Evolutionary conservation across 257 asterid genomes (phyloP).

Genomic region (Gentiana macrophylla): DNA sequence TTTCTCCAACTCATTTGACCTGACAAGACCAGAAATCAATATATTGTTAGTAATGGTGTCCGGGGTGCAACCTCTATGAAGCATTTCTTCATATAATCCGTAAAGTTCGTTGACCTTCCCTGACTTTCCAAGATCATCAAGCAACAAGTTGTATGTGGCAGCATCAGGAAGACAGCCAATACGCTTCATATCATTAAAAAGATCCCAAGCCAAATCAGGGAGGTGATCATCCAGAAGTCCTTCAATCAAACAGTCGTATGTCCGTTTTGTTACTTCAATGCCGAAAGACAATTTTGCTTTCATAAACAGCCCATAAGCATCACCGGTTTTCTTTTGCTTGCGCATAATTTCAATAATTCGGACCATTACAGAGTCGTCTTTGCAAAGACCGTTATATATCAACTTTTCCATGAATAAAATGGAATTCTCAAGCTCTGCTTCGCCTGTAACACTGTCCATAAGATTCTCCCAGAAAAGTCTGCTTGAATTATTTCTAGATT

Average conservation of each 20-base stretch:
- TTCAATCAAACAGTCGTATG: conserved; percentile 49
- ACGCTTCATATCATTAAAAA: conserved; percentile 59
- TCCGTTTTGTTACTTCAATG: conserved; percentile 39
- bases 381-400: conserved; percentile 52
- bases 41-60: conserved; percentile 65
- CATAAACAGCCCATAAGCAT: conserved; percentile 47
- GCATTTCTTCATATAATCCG: conserved; percentile 67
- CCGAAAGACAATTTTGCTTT: conserved; percentile 40
- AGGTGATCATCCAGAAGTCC: conserved; percentile 71
- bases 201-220: conserved; percentile 54
- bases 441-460: conserved; percentile 50
- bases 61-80: conserved; percentile 54
- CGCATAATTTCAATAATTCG: conserved; percentile 50
- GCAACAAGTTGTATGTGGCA: conserved; percentile 67
- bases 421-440: conserved; percentile 46
- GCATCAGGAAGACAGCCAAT: conserved; percentile 55
- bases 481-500: conserved; percentile 13
- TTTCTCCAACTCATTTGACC: conserved; percentile 50
- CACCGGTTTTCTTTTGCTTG: conserved; percentile 64
- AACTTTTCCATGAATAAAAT: conserved; percentile 53
- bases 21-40: conserved; percentile 77
- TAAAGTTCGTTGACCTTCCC: conserved; percentile 57
- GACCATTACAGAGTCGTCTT: conserved; percentile 49
- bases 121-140: conserved; percentile 72
- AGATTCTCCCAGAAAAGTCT: conserved; percentile 63